Percentiles rank a stretch among this genome's conserved stretches.
Evolutionary conservation across 1,284 basidiomycete species (phyloP).

Genomic region (Ceratobasidium sp.): DNA sequence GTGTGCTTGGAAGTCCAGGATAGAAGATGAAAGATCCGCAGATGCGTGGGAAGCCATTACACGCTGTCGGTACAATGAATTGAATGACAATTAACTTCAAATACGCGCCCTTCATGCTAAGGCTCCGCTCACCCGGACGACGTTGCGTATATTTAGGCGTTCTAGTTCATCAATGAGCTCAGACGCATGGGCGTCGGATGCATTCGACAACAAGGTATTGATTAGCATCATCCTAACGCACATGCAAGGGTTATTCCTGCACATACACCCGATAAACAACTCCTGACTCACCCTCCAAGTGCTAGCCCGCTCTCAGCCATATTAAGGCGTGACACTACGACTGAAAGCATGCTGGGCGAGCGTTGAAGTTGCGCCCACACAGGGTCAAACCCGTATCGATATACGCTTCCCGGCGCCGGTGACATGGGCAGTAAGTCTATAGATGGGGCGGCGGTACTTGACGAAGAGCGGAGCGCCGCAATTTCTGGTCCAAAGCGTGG

Average conservation of each 20-base stretch:
- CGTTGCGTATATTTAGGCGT: slow-evolving; percentile 78
- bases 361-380: slow-evolving; percentile 79
- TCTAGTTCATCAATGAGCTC: slow-evolving; percentile 82
- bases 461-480: slow-evolving; percentile 52
- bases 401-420: slow-evolving; percentile 64
- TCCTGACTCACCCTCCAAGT: slow-evolving; percentile 70
- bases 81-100: background rate
- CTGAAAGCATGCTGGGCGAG: slow-evolving; percentile 62
- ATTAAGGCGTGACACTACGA: slow-evolving; percentile 78
- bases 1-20: slow-evolving; percentile 92
- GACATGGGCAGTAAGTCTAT: slow-evolving; percentile 50
- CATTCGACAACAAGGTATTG: slow-evolving; percentile 83
- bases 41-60: slow-evolving; percentile 86
- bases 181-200: slow-evolving; percentile 77
- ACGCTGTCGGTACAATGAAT: slow-evolving; percentile 58
- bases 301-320: slow-evolving; percentile 86
- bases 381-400: slow-evolving; percentile 82
- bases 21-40: slow-evolving; percentile 84
- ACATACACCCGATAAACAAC: background rate
- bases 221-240: slow-evolving; percentile 82
- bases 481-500: slow-evolving; percentile 69
- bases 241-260: slow-evolving; percentile 30
- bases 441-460: slow-evolving; percentile 59
- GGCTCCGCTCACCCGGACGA: slow-evolving; percentile 74
- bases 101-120: background rate